These are phyloP conservation scores for Chamaecyparis obtusa DNA, from an alignment of 75 land plant species.

Conservation along the genomic window DNA sequence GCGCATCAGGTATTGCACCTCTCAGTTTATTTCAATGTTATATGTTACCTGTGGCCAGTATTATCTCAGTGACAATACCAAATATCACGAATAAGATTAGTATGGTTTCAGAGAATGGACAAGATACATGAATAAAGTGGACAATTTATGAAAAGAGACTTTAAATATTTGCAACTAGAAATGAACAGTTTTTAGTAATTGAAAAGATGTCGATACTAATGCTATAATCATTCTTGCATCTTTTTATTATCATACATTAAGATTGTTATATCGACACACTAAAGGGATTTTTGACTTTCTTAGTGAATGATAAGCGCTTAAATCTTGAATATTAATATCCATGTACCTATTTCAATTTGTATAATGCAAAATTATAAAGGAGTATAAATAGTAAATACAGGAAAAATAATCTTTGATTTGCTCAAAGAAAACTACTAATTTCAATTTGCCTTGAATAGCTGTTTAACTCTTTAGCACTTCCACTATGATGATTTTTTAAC, in stretches of 20 bases:
- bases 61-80: not conserved
- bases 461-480: not conserved
- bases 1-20: slow-evolving; percentile 71
- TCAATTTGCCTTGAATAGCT: not conserved
- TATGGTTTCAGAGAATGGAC: not conserved
- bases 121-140: not conserved
- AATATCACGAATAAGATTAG: not conserved
- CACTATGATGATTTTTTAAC: not conserved
- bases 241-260: not conserved
- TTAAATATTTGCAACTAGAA: not conserved
- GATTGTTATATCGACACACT: not conserved
- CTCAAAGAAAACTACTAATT: not conserved
- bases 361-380: not conserved
- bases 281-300: not conserved
- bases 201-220: not conserved
- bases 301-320: not conserved
- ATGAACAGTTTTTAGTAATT: not conserved
- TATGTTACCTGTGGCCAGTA: not conserved
- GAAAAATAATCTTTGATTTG: not conserved
- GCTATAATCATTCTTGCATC: not conserved
- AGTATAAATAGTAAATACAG: not conserved
- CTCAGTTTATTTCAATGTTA: not conserved
- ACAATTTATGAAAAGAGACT: not conserved
- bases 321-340: not conserved
- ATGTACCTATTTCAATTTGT: not conserved